These are phyloP conservation scores for Hymenoscyphus repandus DNA, from an alignment of 2,329 filamentous ascomycete species.

Conservation along the genomic window DNA sequence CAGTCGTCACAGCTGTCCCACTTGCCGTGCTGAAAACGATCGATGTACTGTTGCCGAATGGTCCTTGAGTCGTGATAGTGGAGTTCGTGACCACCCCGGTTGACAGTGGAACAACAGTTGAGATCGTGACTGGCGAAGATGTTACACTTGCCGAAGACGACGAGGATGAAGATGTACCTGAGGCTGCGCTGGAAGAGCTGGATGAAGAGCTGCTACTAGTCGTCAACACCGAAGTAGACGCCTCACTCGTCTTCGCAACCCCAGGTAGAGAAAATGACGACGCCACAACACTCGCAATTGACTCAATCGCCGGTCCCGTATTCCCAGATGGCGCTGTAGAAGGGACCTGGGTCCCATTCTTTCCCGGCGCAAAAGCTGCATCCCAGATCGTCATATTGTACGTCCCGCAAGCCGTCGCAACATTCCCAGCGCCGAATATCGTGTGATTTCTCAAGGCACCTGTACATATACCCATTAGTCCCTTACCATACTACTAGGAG, in stretches of 20 bases:
- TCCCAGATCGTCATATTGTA: slow-evolving; percentile 13
- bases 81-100: not conserved
- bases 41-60: not conserved
- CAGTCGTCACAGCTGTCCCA: not conserved
- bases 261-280: not conserved
- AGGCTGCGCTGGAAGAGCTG: not conserved
- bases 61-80: not conserved
- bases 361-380: slow-evolving; percentile 1
- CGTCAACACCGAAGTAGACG: not conserved
- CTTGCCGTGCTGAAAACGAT: not conserved
- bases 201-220: not conserved
- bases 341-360: not conserved
- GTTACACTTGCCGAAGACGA: not conserved
- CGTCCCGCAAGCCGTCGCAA: slow-evolving; percentile 7
- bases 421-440: slow-evolving; percentile 8
- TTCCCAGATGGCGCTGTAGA: not conserved
- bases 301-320: not conserved
- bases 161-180: not conserved
- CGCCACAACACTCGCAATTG: not conserved
- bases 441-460: slow-evolving; percentile 7
- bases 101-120: not conserved
- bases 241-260: not conserved
- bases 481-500: not conserved
- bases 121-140: not conserved
- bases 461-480: not conserved